Conservation (phyloP, 2,329 filamentous ascomycete species). For the Ceratocystis lukuohia region DNA sequence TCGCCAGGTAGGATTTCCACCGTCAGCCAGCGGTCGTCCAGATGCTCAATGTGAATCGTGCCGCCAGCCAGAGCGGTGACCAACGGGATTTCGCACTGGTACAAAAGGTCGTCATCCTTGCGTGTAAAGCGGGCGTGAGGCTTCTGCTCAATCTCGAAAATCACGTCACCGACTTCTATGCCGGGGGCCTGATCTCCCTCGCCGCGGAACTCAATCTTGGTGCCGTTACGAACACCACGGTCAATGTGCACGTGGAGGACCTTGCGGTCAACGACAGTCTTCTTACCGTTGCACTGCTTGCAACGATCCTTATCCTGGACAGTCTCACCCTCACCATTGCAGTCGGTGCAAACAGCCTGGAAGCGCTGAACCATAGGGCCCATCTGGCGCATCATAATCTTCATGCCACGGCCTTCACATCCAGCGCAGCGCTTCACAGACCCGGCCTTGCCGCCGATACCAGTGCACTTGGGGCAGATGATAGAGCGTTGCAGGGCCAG, state of each 20-base stretch:
- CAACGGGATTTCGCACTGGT: slow-evolving; percentile 88
- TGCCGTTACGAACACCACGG: slow-evolving; percentile 80
- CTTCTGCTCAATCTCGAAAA: slow-evolving; percentile 99
- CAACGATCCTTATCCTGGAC: slow-evolving; percentile 96
- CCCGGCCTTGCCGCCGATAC: slow-evolving; percentile 90
- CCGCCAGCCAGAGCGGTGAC: slow-evolving; percentile 89
- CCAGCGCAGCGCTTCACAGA: slow-evolving; percentile 86
- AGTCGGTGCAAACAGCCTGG: slow-evolving; percentile 97
- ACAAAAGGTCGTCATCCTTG: slow-evolving; percentile 91
- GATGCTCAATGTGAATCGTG: slow-evolving; percentile 82
- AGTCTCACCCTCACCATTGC: slow-evolving; percentile 91
- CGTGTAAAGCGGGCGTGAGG: slow-evolving; percentile 91
- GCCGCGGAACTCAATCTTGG: slow-evolving; percentile 92
- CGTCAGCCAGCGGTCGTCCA: slow-evolving; percentile 92
- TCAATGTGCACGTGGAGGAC: slow-evolving; percentile 97
- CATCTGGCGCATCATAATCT: slow-evolving; percentile 99
- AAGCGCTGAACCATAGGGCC: slow-evolving; percentile 99
- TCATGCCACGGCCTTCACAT: slow-evolving; percentile 93
- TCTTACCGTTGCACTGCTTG: slow-evolving; percentile 94
- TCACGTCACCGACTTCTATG: slow-evolving; percentile 84
- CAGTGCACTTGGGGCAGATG: slow-evolving; percentile 89
- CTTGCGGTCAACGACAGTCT: slow-evolving; percentile 94
- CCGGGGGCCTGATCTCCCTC: slow-evolving; percentile 94
- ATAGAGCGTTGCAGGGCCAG: slow-evolving; percentile 93
- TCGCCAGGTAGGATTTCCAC: slow-evolving; percentile 89